Percentiles rank a stretch among this genome's conserved stretches.
Evolutionary conservation across 116 monocot species (phyloP).

Genomic region (Trichopus zeylanicus): DNA sequence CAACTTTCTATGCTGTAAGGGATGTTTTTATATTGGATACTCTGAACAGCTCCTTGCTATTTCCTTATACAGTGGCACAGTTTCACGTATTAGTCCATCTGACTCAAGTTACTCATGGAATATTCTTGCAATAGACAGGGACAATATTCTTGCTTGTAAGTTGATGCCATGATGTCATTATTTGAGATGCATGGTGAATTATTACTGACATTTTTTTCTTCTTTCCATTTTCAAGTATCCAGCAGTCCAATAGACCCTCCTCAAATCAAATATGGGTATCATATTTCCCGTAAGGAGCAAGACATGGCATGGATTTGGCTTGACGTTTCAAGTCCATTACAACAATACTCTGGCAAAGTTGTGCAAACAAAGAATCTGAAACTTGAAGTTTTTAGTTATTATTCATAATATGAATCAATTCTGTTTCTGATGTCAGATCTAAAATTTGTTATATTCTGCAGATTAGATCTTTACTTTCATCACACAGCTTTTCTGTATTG

Average conservation of each 20-base stretch:
- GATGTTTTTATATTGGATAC: background rate
- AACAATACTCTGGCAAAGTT: conserved; percentile 63
- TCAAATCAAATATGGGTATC: conserved; percentile 76
- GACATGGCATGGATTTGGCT: conserved; percentile 54
- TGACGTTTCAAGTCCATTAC: conserved; percentile 54
- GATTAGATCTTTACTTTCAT: conserved; percentile 58
- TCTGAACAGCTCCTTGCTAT: background rate
- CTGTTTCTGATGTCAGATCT: background rate
- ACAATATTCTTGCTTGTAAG: conserved; percentile 88
- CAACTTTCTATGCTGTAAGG: background rate
- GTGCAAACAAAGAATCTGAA: background rate
- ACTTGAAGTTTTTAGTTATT: background rate
- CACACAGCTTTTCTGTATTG: conserved; percentile 55
- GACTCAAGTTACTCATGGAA: conserved; percentile 71
- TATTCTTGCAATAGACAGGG: conserved; percentile 72
- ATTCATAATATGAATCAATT: background rate
- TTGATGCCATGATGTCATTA: background rate
- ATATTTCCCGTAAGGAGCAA: conserved; percentile 12
- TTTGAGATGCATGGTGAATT: background rate
- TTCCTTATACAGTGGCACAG: conserved; percentile 41
- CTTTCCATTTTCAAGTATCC: conserved; percentile 32
- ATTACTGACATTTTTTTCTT: background rate
- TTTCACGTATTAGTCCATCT: conserved; percentile 52
- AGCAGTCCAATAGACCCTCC: conserved; percentile 89
- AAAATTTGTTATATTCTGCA: conserved; percentile 23